Percentiles rank a stretch among this genome's conserved stretches.
Evolutionary conservation across 352 stramenopile genomes (phyloP).

Genomic region (Globisporangium paroecandrum): DNA sequence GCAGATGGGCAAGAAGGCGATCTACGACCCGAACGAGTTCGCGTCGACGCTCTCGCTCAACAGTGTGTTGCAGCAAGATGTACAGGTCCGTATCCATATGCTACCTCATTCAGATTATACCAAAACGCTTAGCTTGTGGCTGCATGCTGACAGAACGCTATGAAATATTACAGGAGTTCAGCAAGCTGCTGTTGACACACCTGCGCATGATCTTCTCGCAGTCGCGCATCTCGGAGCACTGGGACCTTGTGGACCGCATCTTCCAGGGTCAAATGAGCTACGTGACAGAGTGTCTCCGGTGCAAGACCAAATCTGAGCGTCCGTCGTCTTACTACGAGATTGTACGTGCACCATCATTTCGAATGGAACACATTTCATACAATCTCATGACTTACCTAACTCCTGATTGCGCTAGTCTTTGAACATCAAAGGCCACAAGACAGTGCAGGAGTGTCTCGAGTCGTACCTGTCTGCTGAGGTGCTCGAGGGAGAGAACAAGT

Average conservation of each 20-base stretch:
- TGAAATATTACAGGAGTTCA: slow-evolving; percentile 69
- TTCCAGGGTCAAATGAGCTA: slow-evolving; percentile 85
- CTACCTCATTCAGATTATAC: not conserved
- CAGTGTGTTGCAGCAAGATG: slow-evolving; percentile 83
- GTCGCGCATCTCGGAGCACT: slow-evolving; percentile 47
- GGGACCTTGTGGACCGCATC: slow-evolving; percentile 65
- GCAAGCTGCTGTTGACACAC: slow-evolving; percentile 78
- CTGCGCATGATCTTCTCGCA: slow-evolving; percentile 75
- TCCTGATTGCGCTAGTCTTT: slow-evolving; percentile 40
- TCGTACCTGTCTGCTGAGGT: slow-evolving; percentile 72
- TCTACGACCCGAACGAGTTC: slow-evolving; percentile 80
- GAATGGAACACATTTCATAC: not conserved
- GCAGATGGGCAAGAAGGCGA: slow-evolving; percentile 67
- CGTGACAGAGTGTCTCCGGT: slow-evolving; percentile 77
- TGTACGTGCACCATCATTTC: slow-evolving; percentile 24
- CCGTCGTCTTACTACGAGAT: slow-evolving; percentile 83
- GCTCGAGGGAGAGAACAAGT: slow-evolving; percentile 85
- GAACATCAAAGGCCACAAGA: slow-evolving; percentile 83
- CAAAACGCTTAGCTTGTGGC: slow-evolving; percentile 3
- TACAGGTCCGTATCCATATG: slow-evolving; percentile 42
- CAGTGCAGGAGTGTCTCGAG: slow-evolving; percentile 60
- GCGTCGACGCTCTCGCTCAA: slow-evolving; percentile 74
- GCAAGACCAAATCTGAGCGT: slow-evolving; percentile 58
- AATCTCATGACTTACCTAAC: not conserved
- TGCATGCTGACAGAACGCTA: not conserved